These are phyloP conservation scores for Apiospora rasikravindrae DNA, from an alignment of 2,329 filamentous ascomycete species.

Conservation along the genomic window DNA sequence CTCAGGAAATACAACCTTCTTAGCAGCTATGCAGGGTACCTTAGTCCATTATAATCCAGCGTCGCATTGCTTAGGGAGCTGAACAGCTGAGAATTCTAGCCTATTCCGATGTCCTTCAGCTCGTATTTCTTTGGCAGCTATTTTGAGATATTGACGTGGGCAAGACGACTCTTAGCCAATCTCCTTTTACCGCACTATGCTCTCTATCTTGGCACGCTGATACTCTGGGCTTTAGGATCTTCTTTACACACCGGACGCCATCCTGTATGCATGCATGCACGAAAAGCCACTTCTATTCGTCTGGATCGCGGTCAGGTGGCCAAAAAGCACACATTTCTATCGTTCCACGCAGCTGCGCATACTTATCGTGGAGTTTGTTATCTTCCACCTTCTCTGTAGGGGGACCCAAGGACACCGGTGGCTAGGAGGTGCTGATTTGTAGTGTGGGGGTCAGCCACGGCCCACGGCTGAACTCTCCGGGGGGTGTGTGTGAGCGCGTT, in stretches of 20 bases:
- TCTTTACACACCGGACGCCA: not conserved
- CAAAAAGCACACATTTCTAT: not conserved
- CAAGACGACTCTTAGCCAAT: not conserved
- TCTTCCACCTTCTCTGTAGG: constrained; percentile 8
- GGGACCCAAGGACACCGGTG: not conserved
- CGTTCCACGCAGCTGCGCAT: not conserved
- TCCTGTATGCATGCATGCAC: not conserved
- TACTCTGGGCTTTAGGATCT: not conserved
- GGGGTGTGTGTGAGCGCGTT: not conserved
- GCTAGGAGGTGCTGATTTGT: not conserved
- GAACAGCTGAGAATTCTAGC: not conserved
- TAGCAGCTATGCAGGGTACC: not conserved
- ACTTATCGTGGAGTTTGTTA: not conserved
- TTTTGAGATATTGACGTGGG: not conserved
- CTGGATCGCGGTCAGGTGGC: not conserved
- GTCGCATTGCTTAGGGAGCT: not conserved
- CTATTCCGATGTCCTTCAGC: not conserved
- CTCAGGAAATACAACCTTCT: not conserved
- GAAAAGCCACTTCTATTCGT: not conserved
- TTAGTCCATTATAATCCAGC: not conserved
- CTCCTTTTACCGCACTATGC: not conserved
- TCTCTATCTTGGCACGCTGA: not conserved
- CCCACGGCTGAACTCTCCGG: not conserved
- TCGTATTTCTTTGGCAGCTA: not conserved
- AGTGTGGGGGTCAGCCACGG: not conserved